Conservation (phyloP, 768 basidiomycete genomes). For the Leccinum sublutescens region DNA sequence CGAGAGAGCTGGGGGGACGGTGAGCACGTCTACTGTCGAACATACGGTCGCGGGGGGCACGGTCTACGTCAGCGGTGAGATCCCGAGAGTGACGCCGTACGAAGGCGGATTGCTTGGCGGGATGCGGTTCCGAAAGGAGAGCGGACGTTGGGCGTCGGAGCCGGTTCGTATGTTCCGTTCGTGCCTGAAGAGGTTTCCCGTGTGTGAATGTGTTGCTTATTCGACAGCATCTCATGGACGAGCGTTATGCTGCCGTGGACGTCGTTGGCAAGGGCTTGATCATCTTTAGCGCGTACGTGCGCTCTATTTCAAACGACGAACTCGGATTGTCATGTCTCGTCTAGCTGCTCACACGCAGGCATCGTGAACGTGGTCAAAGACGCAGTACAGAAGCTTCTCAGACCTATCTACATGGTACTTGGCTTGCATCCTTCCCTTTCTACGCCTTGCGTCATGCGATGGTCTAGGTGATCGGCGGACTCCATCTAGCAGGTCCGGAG, state of each 20-base stretch:
- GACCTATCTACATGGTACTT: slow-evolving; percentile 74
- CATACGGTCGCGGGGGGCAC: slow-evolving; percentile 64
- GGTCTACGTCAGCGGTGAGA: slow-evolving; percentile 79
- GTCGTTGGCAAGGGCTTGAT: slow-evolving; percentile 80
- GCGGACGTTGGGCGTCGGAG: slow-evolving; percentile 49
- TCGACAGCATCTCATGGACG: too few species aligned
- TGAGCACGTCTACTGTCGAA: slow-evolving; percentile 56
- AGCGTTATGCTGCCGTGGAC: background rate
- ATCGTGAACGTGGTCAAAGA: slow-evolving; percentile 82
- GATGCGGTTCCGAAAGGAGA: slow-evolving; percentile 52
- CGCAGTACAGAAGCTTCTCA: slow-evolving; percentile 55
- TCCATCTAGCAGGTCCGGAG: slow-evolving; percentile 79
- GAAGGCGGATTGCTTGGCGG: slow-evolving; percentile 70
- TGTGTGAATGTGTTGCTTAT: background rate
- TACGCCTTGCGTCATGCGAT: background rate
- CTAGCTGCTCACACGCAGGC: slow-evolving; percentile 73
- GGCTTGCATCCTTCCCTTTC: background rate
- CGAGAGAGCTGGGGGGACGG: slow-evolving; percentile 46
- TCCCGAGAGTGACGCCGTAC: slow-evolving; percentile 65
- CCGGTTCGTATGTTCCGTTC: slow-evolving; percentile 37
- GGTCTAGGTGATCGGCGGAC: slow-evolving; percentile 68
- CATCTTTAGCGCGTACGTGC: slow-evolving; percentile 76
- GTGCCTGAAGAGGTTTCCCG: background rate
- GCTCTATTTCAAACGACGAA: background rate
- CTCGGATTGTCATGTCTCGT: background rate